phyloP scores from a whole-genome alignment of 2,329 filamentous ascomycete species.

The Aureobasidium musti region DNA sequence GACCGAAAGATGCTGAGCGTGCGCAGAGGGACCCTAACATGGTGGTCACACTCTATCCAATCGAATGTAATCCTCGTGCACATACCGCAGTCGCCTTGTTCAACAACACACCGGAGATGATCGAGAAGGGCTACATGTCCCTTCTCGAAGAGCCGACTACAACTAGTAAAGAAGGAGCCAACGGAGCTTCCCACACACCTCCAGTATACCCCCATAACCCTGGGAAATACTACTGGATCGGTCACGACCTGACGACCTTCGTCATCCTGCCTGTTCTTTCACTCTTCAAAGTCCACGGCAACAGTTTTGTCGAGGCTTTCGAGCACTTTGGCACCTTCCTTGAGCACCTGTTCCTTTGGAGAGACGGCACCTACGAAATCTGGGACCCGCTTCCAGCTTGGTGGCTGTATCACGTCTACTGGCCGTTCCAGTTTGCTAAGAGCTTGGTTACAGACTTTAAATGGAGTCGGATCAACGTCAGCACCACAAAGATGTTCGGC shows the following conservation, averaged over 20 bases:
- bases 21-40: constrained; percentile 34
- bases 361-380: constrained; percentile 52
- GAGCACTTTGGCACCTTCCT: constrained; percentile 41
- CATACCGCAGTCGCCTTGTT: constrained; percentile 69
- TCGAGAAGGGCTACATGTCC: constrained; percentile 56
- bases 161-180: constrained; percentile 32
- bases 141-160: constrained; percentile 43
- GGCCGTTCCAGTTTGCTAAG: constrained; percentile 55
- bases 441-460: constrained; percentile 50
- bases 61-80: constrained; percentile 70
- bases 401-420: constrained; percentile 57
- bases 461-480: constrained; percentile 69
- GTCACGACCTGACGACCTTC: constrained; percentile 62
- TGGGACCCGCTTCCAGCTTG: constrained; percentile 56
- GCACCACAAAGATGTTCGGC: constrained; percentile 62
- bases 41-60: constrained; percentile 57
- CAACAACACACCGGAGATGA: constrained; percentile 49
- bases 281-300: constrained; percentile 40
- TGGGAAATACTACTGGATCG: constrained; percentile 63
- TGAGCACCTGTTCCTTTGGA: constrained; percentile 51
- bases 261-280: constrained; percentile 53
- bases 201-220: constrained; percentile 34
- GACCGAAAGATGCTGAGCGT: constrained; percentile 48
- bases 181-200: constrained; percentile 33
- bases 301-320: constrained; percentile 35